Conservation (phyloP, 202 grass and related monocot genomes). For the Schoenoplectus triqueter region DNA sequence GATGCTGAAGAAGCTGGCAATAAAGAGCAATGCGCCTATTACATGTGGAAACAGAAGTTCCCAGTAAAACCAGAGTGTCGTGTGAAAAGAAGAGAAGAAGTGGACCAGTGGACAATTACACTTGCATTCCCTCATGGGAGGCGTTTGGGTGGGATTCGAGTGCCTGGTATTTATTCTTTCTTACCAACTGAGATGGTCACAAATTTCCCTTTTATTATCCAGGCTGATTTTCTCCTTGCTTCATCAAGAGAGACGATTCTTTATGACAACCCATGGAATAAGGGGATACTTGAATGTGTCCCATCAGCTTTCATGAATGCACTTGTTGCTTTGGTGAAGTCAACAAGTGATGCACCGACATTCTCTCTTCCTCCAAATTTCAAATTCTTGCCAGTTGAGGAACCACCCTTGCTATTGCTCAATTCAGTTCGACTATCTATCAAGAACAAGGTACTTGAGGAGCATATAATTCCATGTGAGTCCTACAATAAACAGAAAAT, state of each 20-base stretch:
- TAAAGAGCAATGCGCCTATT: conserved; percentile 59
- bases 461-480: conserved; percentile 65
- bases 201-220: conserved; percentile 67
- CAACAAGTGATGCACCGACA: conserved; percentile 32
- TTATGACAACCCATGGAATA: conserved; percentile 73
- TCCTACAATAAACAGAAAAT: conserved; percentile 54
- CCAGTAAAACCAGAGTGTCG: conserved; percentile 46
- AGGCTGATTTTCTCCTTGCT: conserved; percentile 76
- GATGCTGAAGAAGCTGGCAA: conserved; percentile 42
- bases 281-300: conserved; percentile 67
- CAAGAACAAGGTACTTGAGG: conserved; percentile 47
- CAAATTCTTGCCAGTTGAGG: conserved; percentile 52
- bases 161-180: conserved; percentile 63
- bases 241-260: conserved; percentile 65
- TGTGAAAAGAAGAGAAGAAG: conserved; percentile 56
- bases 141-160: conserved; percentile 45
- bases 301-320: conserved; percentile 63
- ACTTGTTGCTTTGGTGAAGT: conserved; percentile 54
- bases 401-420: conserved; percentile 46
- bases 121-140: conserved; percentile 57
- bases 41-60: conserved; percentile 82
- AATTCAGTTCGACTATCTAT: conserved; percentile 54
- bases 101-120: conserved; percentile 73
- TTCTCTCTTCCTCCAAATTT: conserved; percentile 45
- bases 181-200: conserved; percentile 83